These are phyloP conservation scores for Leptodermis oblonga DNA, from an alignment of 257 asterid species.

Conservation along the genomic window DNA sequence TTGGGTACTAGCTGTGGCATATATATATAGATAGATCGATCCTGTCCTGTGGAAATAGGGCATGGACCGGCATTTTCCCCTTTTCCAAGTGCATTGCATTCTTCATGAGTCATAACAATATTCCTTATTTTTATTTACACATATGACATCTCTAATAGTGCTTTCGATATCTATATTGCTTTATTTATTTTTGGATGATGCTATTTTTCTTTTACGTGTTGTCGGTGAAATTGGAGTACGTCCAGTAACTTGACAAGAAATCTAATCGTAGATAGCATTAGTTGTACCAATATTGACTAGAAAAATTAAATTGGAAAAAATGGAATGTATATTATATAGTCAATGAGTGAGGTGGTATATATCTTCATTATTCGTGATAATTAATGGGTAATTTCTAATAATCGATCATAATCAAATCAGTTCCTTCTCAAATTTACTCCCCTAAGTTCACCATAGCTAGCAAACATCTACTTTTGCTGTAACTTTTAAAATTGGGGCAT, in stretches of 20 bases:
- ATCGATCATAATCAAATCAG: too few species aligned
- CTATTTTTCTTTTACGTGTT: background rate
- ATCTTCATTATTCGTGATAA: too few species aligned
- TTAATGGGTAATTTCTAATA: too few species aligned
- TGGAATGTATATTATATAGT: too few species aligned
- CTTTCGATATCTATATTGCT: background rate
- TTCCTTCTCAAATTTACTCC: too few species aligned
- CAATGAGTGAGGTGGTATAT: too few species aligned
- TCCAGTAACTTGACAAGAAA: background rate
- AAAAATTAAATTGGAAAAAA: too few species aligned
- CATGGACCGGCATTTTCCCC: constrained; percentile 25
- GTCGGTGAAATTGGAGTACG: background rate
- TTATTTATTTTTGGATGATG: background rate
- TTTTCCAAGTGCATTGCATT: constrained; percentile 48
- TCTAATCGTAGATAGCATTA: background rate
- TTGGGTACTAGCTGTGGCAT: too few species aligned
- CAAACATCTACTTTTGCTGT: too few species aligned
- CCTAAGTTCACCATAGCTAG: too few species aligned
- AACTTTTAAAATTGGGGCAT: too few species aligned
- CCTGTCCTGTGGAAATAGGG: constrained; percentile 36
- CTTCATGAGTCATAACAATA: background rate
- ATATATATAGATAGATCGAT: background rate
- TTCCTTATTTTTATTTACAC: background rate
- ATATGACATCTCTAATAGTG: background rate
- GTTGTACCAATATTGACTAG: background rate